Evolutionary conservation across 2,329 filamentous ascomycete species (phyloP).

Genomic region (Pseudogymnoascus sp.): DNA sequence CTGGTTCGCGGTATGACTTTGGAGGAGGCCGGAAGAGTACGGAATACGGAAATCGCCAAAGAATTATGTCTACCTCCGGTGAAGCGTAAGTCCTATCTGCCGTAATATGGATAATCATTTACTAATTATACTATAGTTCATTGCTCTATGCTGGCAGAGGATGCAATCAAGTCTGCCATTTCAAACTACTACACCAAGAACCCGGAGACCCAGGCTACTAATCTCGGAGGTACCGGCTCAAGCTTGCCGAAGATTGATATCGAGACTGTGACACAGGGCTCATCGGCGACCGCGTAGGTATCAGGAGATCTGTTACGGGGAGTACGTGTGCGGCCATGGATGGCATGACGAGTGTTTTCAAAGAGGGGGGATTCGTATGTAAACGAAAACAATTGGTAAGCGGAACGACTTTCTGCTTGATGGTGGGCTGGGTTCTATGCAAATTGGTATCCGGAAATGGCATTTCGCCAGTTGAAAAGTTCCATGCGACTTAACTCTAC

Average conservation of each 20-base stretch:
- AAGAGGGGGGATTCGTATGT: not conserved
- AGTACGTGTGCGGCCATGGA: slow-evolving; percentile 2
- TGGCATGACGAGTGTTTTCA: not conserved
- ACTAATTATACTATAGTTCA: slow-evolving; percentile 50
- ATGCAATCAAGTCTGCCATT: slow-evolving; percentile 88
- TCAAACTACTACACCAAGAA: slow-evolving; percentile 90
- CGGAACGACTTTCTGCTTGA: slow-evolving; percentile 2
- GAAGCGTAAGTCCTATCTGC: slow-evolving; percentile 56
- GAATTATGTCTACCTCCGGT: slow-evolving; percentile 85
- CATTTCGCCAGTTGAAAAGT: not conserved
- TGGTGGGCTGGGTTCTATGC: slow-evolving; percentile 5
- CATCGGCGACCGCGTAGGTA: slow-evolving; percentile 22
- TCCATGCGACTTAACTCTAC: not conserved
- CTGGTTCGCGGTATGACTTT: slow-evolving; percentile 92
- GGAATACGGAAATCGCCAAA: slow-evolving; percentile 97
- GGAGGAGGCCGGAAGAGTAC: slow-evolving; percentile 84
- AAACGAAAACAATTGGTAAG: slow-evolving; percentile 4
- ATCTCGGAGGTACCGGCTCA: slow-evolving; percentile 66
- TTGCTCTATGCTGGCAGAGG: slow-evolving; percentile 87
- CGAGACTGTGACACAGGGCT: slow-evolving; percentile 44
- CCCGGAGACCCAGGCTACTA: slow-evolving; percentile 63
- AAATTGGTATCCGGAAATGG: slow-evolving; percentile 1
- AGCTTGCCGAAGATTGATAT: slow-evolving; percentile 59
- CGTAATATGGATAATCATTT: not conserved
- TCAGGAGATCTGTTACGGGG: not conserved